These are phyloP conservation scores for Mycena latifolia DNA, from an alignment of 768 basidiomycete genomes.

Conservation along the genomic window DNA sequence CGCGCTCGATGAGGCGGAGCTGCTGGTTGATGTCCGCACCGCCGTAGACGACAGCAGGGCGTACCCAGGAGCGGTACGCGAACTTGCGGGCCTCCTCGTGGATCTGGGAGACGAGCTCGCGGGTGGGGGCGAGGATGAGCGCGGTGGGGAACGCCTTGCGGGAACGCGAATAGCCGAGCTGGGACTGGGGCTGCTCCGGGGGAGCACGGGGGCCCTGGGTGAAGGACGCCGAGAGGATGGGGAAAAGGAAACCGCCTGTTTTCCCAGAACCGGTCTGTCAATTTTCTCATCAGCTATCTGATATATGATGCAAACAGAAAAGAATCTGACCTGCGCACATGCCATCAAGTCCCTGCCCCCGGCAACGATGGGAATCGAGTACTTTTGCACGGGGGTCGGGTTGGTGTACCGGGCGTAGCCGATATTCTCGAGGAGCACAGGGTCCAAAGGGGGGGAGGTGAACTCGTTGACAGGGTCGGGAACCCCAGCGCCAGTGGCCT, in stretches of 20 bases:
- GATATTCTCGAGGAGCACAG: slow-evolving; percentile 96
- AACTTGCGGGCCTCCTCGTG: slow-evolving; percentile 99
- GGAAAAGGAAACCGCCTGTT: slow-evolving; percentile 99
- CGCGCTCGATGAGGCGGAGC: slow-evolving; percentile 93
- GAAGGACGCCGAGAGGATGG: slow-evolving; percentile 96
- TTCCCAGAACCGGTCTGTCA: slow-evolving; percentile 98
- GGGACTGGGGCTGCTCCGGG: slow-evolving; percentile 63
- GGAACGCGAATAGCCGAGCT: slow-evolving; percentile 67
- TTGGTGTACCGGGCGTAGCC: slow-evolving; percentile 91
- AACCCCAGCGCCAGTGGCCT: slow-evolving; percentile 97
- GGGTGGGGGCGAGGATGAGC: slow-evolving; percentile 97
- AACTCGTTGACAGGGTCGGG: slow-evolving; percentile 94
- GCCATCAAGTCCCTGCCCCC: slow-evolving; percentile 93
- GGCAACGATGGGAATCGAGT: slow-evolving; percentile 98
- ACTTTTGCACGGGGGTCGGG: slow-evolving; percentile 99
- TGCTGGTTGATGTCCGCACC: slow-evolving; percentile 98
- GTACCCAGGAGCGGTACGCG: slow-evolving; percentile 99
- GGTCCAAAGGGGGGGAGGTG: slow-evolving; percentile 90
- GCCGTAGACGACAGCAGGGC: slow-evolving; percentile 98
- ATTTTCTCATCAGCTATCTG: slow-evolving; percentile 31
- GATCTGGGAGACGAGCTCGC: slow-evolving; percentile 98
- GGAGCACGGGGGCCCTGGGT: slow-evolving; percentile 81
- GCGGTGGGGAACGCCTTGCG: slow-evolving; percentile 97
- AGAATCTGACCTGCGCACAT: slow-evolving; percentile 81
- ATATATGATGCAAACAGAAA: slow-evolving; percentile 7